Evolutionary conservation across 768 basidiomycete genomes (phyloP), one percentile per base, ranked within the genome.

Genomic region (Nidularia sp.): DNA sequence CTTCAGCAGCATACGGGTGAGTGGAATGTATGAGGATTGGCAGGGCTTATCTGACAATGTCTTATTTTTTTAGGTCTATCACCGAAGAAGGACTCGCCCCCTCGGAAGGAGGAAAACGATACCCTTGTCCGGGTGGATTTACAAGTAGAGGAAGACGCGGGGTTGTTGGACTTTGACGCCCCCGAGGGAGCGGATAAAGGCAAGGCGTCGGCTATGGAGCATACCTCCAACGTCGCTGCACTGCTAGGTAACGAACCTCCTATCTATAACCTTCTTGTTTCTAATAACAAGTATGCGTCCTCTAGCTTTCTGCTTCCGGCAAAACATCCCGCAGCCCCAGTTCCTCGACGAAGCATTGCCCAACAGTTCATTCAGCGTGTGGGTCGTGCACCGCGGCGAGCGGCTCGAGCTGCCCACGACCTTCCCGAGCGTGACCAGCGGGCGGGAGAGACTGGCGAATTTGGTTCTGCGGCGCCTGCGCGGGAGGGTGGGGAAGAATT

Each of bases 311-410:
- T 45, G 44, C 22, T 45, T 45, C 22, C 44, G 44, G 8, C 44
- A 54, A 50, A 7, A 49, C 54, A 34, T 61, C 5, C 56, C 64
- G 2, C 56, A 46, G 7, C 77, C 77, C 0, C 60, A 60, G 52
- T 71, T 77, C 49, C 62, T 67, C 44, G 57, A 71, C 46, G 62
- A 66, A 55, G 50, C 52, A 31, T 55, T 59, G 12, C 66, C 62
- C 44, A 60, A 58, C 29, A 66, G 60, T 18, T 55, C 49, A 49
- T 72, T 68, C 49, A 72, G 68, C 34, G 75, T 76, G 4, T 79
- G 78, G 77, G 71, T 77, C n/a, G 65, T 75, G 52, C 69, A 78
- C 41, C 74, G 72, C 13, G 66, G 65, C 34, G 73, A 75, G 44
- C 68, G 71, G 22, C 69, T 74, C 45, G 76, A 78, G 57, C 65